These are phyloP conservation scores for Thelephora aurantiotincta DNA, from an alignment of 768 basidiomycete genomes.

Conservation along the genomic window DNA sequence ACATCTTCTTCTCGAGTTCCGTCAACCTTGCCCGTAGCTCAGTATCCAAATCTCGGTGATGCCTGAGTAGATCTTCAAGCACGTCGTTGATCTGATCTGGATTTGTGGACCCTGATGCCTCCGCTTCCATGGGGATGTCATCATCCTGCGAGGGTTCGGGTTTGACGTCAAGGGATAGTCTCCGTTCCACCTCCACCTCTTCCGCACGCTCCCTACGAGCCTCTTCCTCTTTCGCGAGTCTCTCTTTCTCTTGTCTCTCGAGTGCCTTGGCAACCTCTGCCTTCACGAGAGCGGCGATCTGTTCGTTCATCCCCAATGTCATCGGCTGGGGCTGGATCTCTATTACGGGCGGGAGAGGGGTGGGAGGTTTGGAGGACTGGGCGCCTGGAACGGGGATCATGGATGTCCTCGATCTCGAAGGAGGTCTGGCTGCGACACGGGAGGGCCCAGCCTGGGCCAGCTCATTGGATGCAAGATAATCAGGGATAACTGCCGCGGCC, in stretches of 20 bases:
- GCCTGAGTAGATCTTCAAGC: constrained; percentile 47
- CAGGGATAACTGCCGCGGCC: constrained; percentile 27
- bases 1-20: constrained; percentile 67
- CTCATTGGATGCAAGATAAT: constrained; percentile 3
- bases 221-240: constrained; percentile 11
- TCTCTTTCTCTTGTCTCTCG: constrained; percentile 21
- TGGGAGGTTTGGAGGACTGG: constrained; percentile 1
- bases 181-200: constrained; percentile 3
- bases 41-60: constrained; percentile 54
- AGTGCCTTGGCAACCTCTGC: constrained; percentile 57
- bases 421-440: constrained; percentile 1
- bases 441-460: not conserved
- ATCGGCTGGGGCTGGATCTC: constrained; percentile 7
- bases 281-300: constrained; percentile 64
- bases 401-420: constrained; percentile 1
- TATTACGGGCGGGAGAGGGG: constrained; percentile 4
- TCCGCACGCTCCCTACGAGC: constrained; percentile 8
- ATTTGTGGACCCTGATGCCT: not conserved
- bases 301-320: constrained; percentile 54
- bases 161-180: constrained; percentile 9
- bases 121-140: not conserved
- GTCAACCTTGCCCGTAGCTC: constrained; percentile 49
- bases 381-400: constrained; percentile 1
- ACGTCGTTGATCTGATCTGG: constrained; percentile 15
- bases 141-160: constrained; percentile 15